phyloP scores from a whole-genome alignment of 2,329 filamentous ascomycete genomes.

The Colletotrichum agaves region DNA sequence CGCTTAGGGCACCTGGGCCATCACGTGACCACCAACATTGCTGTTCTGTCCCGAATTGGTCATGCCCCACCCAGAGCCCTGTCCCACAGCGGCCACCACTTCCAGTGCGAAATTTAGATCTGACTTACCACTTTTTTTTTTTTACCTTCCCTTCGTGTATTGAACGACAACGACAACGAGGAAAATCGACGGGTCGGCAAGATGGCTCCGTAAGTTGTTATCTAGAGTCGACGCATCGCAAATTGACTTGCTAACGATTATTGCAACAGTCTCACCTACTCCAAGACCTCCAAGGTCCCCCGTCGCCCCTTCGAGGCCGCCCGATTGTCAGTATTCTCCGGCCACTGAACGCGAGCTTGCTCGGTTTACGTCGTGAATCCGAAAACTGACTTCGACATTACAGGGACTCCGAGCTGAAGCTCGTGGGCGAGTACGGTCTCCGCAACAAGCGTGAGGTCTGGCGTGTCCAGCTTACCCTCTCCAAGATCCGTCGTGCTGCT shows the following conservation, averaged over 20 bases:
- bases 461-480: conserved; percentile 99
- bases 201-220: conserved; percentile 56
- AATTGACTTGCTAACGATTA: conserved; percentile 37
- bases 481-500: conserved; percentile 99
- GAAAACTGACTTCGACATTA: conserved; percentile 71
- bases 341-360: conserved; percentile 99
- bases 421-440: conserved; percentile 99
- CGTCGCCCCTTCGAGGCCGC: conserved; percentile 99
- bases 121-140: conserved; percentile 31
- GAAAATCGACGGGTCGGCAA: conserved; percentile 44
- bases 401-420: conserved; percentile 99
- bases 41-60: neutral
- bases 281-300: conserved; percentile 99
- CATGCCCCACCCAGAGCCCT: neutral
- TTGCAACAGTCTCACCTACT: conserved; percentile 74
- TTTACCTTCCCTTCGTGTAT: conserved; percentile 1
- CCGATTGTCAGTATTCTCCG: conserved; percentile 96
- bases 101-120: neutral
- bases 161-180: conserved; percentile 36
- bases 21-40: neutral
- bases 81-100: conserved; percentile 3
- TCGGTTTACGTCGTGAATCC: conserved; percentile 89
- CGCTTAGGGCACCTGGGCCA: conserved; percentile 1
- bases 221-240: neutral
- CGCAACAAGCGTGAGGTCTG: conserved; percentile 99